Evolutionary conservation across 139 green algal genomes (phyloP).

Genomic region (Pleodorina starrii): DNA sequence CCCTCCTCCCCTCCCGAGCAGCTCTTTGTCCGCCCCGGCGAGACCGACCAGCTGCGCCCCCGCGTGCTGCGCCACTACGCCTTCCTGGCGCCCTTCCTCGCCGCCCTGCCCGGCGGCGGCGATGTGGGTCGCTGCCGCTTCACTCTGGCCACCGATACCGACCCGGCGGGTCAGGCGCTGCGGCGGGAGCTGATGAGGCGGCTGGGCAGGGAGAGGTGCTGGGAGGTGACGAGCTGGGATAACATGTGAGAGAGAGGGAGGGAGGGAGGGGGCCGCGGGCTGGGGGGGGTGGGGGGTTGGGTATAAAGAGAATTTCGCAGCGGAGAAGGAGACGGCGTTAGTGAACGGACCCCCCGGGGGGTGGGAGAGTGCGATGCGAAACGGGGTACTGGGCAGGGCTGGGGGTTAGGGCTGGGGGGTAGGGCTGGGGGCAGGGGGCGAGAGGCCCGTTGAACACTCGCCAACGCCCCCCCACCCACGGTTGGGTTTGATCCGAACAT

Average conservation of each 20-base stretch:
- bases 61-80: conserved; percentile 77
- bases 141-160: conserved; percentile 87
- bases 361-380: too few species aligned
- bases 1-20: background rate
- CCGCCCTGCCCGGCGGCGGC: conserved; percentile 47
- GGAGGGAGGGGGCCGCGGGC: background rate
- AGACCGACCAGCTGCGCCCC: background rate
- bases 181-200: conserved; percentile 90
- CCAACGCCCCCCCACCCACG: too few species aligned
- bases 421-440: too few species aligned
- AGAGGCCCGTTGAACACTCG: too few species aligned
- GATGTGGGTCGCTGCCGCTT: conserved; percentile 58
- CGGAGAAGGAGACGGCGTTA: too few species aligned
- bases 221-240: conserved; percentile 74
- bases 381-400: too few species aligned
- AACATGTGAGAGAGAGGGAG: conserved; percentile 8
- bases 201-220: conserved; percentile 87
- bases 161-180: conserved; percentile 86
- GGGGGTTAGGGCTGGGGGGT: too few species aligned
- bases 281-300: background rate
- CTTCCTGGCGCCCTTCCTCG: conserved; percentile 86
- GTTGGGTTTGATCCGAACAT: too few species aligned
- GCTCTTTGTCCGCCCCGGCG: background rate
- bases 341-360: too few species aligned
- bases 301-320: background rate